Evolutionary conservation across 768 basidiomycete species (phyloP), one percentile per base, ranked within the genome.

Genomic region (Boletus pseudo-olivaceus): DNA sequence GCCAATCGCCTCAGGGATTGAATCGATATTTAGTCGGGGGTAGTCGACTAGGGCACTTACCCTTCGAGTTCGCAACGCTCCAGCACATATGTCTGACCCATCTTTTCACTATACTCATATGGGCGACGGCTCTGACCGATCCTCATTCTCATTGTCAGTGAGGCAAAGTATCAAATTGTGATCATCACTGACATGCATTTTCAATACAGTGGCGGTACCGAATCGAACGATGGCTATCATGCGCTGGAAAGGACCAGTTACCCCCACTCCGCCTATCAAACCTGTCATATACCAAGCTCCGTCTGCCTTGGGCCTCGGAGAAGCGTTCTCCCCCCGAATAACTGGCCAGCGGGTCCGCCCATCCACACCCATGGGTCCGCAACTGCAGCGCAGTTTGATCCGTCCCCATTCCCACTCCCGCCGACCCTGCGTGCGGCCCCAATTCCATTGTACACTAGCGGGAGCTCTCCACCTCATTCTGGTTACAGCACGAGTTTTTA

Each of bases 121-220:
- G 19, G 20, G 37, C 15, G 38, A 47, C 12, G 12, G 35, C 30
- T n/a, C 6, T n/a, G 37, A 15, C 17, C 15, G 3, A 11, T 17
- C 23, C 15, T 52, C 42, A 9, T 29, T 33, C 12, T 32, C 49
- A 26, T 33, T 17, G 64, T 66, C 23, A 58, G 65, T 65, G 26
- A 35, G 29, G 40, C 41, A 34, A 42, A 40, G 23, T 7, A 32
- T 44, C 40, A 29, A 29, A 1, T 9, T 8, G 12, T 48, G 35
- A 53, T 54, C 14, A 35, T 26, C 6, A 26, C 52, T 66, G 38
- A 66, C 56, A 17, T 19, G 14, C 15, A 17, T 49, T 44, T 26
- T 48, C 32, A 27, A 51, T 46, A n/a, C 43, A 63, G 62, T 17
- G 29, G 9, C 40, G 43, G 33, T 14, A 5, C 53, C 42, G 45